Evolutionary conservation across 169 alveolate genomes (phyloP).

Genomic region (Eimeria necatrix): DNA sequence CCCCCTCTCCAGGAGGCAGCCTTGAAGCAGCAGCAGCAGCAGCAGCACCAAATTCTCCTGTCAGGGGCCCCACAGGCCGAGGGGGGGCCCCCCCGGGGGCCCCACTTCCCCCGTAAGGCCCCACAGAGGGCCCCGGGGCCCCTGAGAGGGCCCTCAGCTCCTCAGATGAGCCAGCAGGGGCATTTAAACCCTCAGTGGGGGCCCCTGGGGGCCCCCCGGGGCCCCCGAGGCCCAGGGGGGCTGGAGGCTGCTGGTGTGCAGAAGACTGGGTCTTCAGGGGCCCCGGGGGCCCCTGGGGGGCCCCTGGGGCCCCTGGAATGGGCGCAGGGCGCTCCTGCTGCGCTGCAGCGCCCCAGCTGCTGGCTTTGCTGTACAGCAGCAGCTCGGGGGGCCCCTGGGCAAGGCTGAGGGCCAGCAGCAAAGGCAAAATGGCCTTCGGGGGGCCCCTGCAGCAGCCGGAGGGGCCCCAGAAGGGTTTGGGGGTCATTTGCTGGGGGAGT

Average conservation of each 20-base stretch:
- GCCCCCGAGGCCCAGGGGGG: too few species aligned
- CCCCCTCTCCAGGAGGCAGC: not conserved
- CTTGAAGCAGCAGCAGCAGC: not conserved
- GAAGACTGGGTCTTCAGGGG: too few species aligned
- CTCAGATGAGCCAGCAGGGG: not conserved
- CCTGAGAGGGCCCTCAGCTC: not conserved
- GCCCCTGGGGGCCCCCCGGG: too few species aligned
- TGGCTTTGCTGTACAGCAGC: not conserved
- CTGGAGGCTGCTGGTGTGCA: too few species aligned
- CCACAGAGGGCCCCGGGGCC: too few species aligned
- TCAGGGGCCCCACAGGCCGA: too few species aligned
- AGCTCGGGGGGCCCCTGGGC: too few species aligned
- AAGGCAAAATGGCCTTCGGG: too few species aligned
- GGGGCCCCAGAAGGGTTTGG: not conserved
- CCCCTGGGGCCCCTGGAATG: too few species aligned
- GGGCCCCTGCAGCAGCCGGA: not conserved
- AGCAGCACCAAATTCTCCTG: too few species aligned
- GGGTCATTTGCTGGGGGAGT: not conserved
- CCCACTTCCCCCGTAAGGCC: not conserved
- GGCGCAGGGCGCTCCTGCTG: not conserved
- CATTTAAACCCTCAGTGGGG: not conserved
- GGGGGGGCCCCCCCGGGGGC: conserved; percentile 35
- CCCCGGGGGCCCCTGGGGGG: not conserved
- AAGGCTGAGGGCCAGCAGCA: too few species aligned
- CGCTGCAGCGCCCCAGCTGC: not conserved